Base-by-base conservation (phyloP, 805 yeast genomes). In the Metschnikowia santaceciliae region DNA sequence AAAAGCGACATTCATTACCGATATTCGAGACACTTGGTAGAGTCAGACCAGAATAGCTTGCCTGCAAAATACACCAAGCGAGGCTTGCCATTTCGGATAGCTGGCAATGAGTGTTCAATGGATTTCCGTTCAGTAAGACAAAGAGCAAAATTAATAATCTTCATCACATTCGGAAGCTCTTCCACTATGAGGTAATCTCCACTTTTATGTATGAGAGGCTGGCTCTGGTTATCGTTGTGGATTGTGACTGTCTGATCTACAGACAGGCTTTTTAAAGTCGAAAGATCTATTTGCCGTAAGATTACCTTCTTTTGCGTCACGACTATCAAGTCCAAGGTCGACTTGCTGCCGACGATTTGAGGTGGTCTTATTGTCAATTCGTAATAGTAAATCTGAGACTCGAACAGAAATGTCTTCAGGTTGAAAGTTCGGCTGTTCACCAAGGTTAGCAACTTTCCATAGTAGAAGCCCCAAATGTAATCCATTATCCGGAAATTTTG, bases 141-240 rank as follows among this genome's bases (percentile, higher is more conserved):
- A 4, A 20, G 20, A 6, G 42, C 47, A n/a, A 47, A 32, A 14
- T 52, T 51, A 17, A 54, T 39, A 3, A 54, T 32, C 32, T 44
- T 49, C 38, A 52, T 44, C 14, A 22, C 44, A 7, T 36, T 35
- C 6, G 38, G 44, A 6, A 52, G 30, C 30, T 58, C 60, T 23
- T 58, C 55, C 30, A 58, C 49, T n/a, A 56, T 6, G 14, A 58
- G 43, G 19, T 50, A 49, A 26, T 52, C 48, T 10, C 34, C 40
- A 4, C 19, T 8, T 15, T 34, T 53, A 26, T 41, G 35, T 10
- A 54, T 50, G 26, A 57, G 51, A n/a, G 61, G 61, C 26, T 39
- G 46, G 2, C 56, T 52, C 17, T 49, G 53, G 26, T 57, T 57
- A 40, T 50, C 54, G 23, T 55, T 57, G n/a, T 48, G 50, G 32